Base-by-base conservation (phyloP, 257 asterid species). In the Linderniella brevidens region DNA sequence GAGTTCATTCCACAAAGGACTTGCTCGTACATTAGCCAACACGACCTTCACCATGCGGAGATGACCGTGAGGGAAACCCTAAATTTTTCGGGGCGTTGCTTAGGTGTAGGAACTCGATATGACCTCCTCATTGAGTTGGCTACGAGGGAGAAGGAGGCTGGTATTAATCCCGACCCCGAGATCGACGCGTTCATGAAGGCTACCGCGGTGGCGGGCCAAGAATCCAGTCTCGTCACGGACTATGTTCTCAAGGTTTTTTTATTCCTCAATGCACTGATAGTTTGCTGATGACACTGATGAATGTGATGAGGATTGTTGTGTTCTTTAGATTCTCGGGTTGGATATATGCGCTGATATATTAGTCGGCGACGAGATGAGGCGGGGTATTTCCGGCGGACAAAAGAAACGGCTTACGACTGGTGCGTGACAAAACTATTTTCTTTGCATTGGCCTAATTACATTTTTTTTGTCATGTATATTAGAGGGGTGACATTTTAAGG, bases 361-460 rank as follows among this genome's bases (percentile, higher is more conserved):
- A 80, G 83, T 74, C 16, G 88, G 83, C 2, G 80, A 78, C 58
- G 88, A 71, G 47, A 74, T 78, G 88, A 69, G 88, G 58, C 66
- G 83, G 52, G 88, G 88, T 38, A 78, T 78, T 1, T 78, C 83
- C 0, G 88, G 88, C 10, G 87, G 87, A 35, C 87, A 78, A 55
- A 78, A 75, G 69, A 78, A 74, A 64, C 79, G 83, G 6, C 78
- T 78, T 41, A 78, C 88, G 3, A 71, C 79, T 37, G 82, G 87
- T 77, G 5, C 9, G 19, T 6, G 32, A 25, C 32, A 6, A 15
- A 15, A 8, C 13, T n/a, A 15, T 15, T 11, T 15, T 11, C 10
- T 15, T 14, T 6, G 17, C 29, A 4, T 10, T 17, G n/a, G n/a
- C n/a, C n/a, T n/a, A n/a, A n/a, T n/a, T n/a, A n/a, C n/a, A n/a